Base-by-base conservation (phyloP, 2,329 filamentous ascomycete species). In the Chalara sp. region DNA sequence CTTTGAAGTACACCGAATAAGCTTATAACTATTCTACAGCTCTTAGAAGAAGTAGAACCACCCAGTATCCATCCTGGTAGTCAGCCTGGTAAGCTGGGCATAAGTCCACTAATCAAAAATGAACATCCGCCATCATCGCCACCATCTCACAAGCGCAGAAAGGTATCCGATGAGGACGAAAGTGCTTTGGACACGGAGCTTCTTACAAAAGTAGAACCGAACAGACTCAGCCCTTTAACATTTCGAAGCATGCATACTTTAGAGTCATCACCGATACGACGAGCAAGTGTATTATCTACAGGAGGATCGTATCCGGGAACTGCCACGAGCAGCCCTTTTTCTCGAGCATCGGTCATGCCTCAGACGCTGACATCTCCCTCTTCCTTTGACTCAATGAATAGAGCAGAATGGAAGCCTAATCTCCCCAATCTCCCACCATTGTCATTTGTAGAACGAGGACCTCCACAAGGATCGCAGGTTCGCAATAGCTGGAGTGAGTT, bases 401-500 rank as follows among this genome's bases (percentile, higher is more conserved):
- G 51, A 49, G 42, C 50, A 42, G 53, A 56, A 7, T 58, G 51
- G 47, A 46, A 54, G 39, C 57, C 55, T 37, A 56, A 48, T 6
- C 41, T 59, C n/a, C 58, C 58, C 1, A 59, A 55, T 46, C 49
- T 62, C 32, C 56, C 58, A 43, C 31, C 55, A 4, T 44, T 61
- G 51, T 54, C 12, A 43, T 57, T 33, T 48, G 54, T 30, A 40
- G 47, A 47, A 43, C 37, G 5, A 43, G 44, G 8, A 37, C 37
- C 47, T 10, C 31, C 40, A 29, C 54, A 51, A 44, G 21, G 31
- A 21, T 37, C 50, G 29, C 32, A 44, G 32, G 35, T 11, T 21
- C 44, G 35, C 28, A 53, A 32, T 28, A 47, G 32, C 46, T 51
- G 53, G 43, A 28, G 13, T 12, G 57, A 59, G 13, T 58, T 58